These are phyloP conservation scores for Viola pubescens DNA, from an alignment of 441 rosid species.

Conservation along the genomic window DNA sequence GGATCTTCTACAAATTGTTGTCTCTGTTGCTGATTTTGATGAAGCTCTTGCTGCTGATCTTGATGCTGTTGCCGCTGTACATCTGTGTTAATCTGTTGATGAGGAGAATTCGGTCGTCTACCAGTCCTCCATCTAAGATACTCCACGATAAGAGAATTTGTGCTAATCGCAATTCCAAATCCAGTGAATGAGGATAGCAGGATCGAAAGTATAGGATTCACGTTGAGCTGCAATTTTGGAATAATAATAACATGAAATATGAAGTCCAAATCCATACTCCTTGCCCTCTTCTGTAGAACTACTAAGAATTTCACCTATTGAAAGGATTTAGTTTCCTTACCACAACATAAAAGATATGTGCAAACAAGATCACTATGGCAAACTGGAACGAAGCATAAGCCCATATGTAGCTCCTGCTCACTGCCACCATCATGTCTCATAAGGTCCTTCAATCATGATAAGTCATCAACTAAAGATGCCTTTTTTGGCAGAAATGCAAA, in stretches of 20 bases:
- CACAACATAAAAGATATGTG: conserved; percentile 60
- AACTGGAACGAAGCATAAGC: conserved; percentile 58
- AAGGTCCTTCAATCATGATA: conserved; percentile 14
- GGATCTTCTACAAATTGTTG: conserved; percentile 18
- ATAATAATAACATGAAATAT: neutral
- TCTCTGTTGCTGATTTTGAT: conserved; percentile 7
- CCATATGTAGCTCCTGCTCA: conserved; percentile 52
- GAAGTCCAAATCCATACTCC: neutral
- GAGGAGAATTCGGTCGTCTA: conserved; percentile 16
- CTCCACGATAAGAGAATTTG: conserved; percentile 42
- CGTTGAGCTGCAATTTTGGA: conserved; percentile 40
- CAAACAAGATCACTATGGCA: conserved; percentile 50
- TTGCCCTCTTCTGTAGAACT: neutral
- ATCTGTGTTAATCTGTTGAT: conserved; percentile 15
- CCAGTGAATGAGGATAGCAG: conserved; percentile 62
- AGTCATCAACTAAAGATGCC: conserved; percentile 15
- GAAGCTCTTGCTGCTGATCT: conserved; percentile 14
- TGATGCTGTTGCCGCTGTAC: conserved; percentile 22
- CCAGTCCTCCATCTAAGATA: conserved; percentile 28
- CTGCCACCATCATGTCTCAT: conserved; percentile 31
- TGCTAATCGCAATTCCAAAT: conserved; percentile 56
- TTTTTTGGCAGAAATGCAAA: conserved; percentile 5
- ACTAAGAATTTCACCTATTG: neutral
- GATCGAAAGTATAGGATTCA: conserved; percentile 53
- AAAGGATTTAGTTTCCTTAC: conserved; percentile 32